These are phyloP conservation scores for Ophiorrhiza pumila DNA, from an alignment of 257 asterid species.

Conservation along the genomic window DNA sequence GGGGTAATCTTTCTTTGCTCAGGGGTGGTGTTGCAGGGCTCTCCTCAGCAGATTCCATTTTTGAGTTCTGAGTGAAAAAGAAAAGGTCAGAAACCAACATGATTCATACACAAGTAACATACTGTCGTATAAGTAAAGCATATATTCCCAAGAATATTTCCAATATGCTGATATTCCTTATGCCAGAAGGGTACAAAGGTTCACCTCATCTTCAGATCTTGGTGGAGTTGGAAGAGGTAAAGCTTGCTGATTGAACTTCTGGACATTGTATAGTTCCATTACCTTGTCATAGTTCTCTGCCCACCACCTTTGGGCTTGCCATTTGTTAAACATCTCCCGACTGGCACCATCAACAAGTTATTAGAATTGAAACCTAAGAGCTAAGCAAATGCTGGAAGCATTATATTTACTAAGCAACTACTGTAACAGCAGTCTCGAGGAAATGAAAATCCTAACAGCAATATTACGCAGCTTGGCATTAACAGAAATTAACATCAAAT, in stretches of 20 bases:
- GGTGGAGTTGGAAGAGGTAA: conserved; percentile 64
- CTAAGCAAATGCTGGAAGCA: neutral
- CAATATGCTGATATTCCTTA: neutral
- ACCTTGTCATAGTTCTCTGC: conserved; percentile 80
- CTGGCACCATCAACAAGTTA: conserved; percentile 36
- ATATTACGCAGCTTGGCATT: neutral
- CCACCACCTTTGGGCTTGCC: conserved; percentile 98
- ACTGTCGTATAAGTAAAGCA: too few species aligned
- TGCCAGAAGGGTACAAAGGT: conserved; percentile 9
- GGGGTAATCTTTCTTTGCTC: conserved; percentile 55
- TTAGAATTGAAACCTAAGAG: conserved; percentile 16
- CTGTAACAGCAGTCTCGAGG: neutral
- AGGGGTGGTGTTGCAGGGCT: conserved; percentile 79
- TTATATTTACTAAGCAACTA: neutral
- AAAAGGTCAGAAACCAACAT: conserved; percentile 8
- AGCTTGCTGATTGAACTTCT: conserved; percentile 51
- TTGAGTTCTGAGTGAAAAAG: conserved; percentile 50
- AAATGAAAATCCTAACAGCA: neutral
- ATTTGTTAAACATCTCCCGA: conserved; percentile 84
- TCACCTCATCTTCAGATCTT: conserved; percentile 75
- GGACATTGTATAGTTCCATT: conserved; percentile 87
- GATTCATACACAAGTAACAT: neutral
- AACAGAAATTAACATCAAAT: neutral
- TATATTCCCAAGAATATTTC: neutral
- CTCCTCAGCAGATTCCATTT: conserved; percentile 54